Percentiles rank a stretch among this genome's conserved stretches.
These are phyloP conservation scores for Scytalidium sp. DNA, from an alignment of 2,329 filamentous ascomycete genomes.

Conservation along the genomic window DNA sequence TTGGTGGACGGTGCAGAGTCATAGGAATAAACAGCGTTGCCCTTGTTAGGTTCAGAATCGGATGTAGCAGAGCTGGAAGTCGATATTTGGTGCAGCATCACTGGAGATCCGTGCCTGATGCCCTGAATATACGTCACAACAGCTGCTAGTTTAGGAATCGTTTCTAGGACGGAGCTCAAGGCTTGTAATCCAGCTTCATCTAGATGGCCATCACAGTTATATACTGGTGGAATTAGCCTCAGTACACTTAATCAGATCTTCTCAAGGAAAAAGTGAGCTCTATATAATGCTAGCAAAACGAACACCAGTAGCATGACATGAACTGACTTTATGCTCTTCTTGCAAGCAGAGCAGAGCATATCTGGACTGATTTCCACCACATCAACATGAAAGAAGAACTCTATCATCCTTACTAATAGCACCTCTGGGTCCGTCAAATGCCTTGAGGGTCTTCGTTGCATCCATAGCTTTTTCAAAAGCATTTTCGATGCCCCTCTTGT, in stretches of 20 bases:
- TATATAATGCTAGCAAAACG: too few species aligned
- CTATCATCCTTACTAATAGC: not conserved
- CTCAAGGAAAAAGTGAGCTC: too few species aligned
- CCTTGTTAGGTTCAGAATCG: not conserved
- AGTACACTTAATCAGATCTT: too few species aligned
- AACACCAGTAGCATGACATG: too few species aligned
- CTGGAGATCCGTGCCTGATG: not conserved
- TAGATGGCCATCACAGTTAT: not conserved
- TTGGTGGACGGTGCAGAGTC: constrained; percentile 3
- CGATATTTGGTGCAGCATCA: not conserved
- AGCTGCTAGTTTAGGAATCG: not conserved
- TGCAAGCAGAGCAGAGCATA: too few species aligned
- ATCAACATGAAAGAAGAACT: too few species aligned
- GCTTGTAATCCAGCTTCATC: not conserved
- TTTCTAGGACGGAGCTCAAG: not conserved
- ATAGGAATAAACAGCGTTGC: constrained; percentile 1
- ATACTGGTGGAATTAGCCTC: not conserved
- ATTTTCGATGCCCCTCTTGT: not conserved
- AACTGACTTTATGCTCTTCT: too few species aligned
- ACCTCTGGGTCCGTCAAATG: not conserved
- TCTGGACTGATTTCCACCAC: too few species aligned
- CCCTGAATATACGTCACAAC: not conserved
- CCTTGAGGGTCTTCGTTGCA: not conserved
- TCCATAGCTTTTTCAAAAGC: not conserved
- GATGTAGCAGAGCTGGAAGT: not conserved